Evolutionary conservation across 2,329 filamentous ascomycete genomes (phyloP), one percentile per base, ranked within the genome.

Genomic region (Penicillium sp.): DNA sequence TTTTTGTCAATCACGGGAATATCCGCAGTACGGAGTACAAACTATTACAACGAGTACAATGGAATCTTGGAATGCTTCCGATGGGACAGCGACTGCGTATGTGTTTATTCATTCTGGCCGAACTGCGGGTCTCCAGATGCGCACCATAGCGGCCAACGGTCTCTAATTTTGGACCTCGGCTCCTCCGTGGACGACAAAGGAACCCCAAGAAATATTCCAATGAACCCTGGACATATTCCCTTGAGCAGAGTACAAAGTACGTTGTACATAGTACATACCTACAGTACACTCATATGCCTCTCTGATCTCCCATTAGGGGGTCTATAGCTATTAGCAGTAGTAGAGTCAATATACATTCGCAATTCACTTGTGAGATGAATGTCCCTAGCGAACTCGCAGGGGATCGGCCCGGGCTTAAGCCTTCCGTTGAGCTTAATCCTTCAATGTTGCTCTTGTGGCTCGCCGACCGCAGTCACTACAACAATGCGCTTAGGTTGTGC

Each of bases 381-480:
- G 6, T 22, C 19, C n/a, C n/a, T n/a, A n/a, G n/a, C 6, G 19
- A 4, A 38, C 25, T 14, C 11, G n/a, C 19, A 14, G 5, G 18
- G 25, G 27, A 29, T 18, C 22, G 14, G 25, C 38, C 38, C 12
- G 8, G 11, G 28, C 14, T 37, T 37, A 10, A n/a, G n/a, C n/a
- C n/a, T n/a, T n/a, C 18, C 6, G 12, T 22, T 37, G 22, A 22
- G 5, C 18, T 22, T 22, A 22, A 22, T 22, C 19, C 12, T 25
- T 71, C 14, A 64, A 67, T 6, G 69, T 77, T 57, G 3, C 3
- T 22, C 19, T 22, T 22, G 6, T 22, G 19, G 19, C 19, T 44
- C 68, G 42, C 72, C 77, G 33, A 73, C 80, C 56, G 61, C 77
- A 59, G 63, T 80, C 57, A 25, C 13, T 49, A 49, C 28, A 49